Percentiles rank a stretch among this genome's conserved stretches.
Evolutionary conservation across 805 yeast genomes (phyloP).

Genomic region (Myxozyma vanderwaltii): DNA sequence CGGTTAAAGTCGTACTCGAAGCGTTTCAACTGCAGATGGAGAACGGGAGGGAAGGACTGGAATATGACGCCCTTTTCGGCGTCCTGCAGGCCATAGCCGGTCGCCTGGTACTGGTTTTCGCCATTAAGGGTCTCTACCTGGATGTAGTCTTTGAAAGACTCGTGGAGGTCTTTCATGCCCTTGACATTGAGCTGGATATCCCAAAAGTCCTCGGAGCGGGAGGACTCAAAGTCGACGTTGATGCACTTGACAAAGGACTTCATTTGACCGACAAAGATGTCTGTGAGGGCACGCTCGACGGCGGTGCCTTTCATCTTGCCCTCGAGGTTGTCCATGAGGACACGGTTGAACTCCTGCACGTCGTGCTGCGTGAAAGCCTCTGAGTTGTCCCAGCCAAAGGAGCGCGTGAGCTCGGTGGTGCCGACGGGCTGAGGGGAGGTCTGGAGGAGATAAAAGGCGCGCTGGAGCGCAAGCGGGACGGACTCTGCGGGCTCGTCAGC

Average conservation of each 20-base stretch:
- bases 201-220: conserved; percentile 95
- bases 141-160: conserved; percentile 82
- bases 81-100: conserved; percentile 86
- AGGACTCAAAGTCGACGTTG: conserved; percentile 88
- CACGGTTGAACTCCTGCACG: conserved; percentile 93
- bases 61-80: conserved; percentile 96
- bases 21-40: conserved; percentile 89
- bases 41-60: conserved; percentile 84
- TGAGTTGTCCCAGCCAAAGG: conserved; percentile 96
- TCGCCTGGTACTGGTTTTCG: conserved; percentile 94
- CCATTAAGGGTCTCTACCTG: conserved; percentile 89
- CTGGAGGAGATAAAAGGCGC: conserved; percentile 78
- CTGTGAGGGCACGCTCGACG: conserved; percentile 72
- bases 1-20: conserved; percentile 92
- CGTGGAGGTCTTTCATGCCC: conserved; percentile 67
- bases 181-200: conserved; percentile 95
- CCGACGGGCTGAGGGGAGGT: conserved; percentile 76
- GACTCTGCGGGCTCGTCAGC: conserved; percentile 54
- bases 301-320: conserved; percentile 85
- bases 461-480: conserved; percentile 83
- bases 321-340: conserved; percentile 92
- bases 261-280: conserved; percentile 95
- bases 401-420: conserved; percentile 80
- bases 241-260: conserved; percentile 90
- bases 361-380: conserved; percentile 98